Base-by-base conservation (phyloP, 768 basidiomycete species). In the Mycena olivaceomarginata region DNA sequence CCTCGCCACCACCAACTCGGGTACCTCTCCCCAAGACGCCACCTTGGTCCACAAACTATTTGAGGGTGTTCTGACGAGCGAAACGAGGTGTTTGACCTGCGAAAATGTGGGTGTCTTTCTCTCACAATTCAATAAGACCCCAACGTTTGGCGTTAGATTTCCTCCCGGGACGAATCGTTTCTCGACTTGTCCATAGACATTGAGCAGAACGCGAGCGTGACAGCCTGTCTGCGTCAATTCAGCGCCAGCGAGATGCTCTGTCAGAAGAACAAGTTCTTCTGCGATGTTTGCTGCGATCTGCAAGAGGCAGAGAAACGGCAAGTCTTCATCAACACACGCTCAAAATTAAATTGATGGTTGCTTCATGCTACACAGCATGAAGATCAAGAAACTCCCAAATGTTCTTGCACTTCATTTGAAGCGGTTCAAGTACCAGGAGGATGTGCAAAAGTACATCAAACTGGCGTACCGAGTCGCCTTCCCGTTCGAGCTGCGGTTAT, bases 171-270 rank as follows among this genome's bases (percentile, higher is more conserved):
- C 82, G 98, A 99, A 85, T 93, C 94, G 12, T 99, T 99, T 87
- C 91, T 99, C 70, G 98, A 99, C 86, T 90, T 99, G n/a, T 99
- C 98, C 6, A 97, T 99, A 85, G 98, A 99, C 84, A 99, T 99
- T 80, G 98, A 99, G 84, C 97, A 98, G 85, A 98, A 99, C 85
- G 96, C 97, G 4, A 98, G 97, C 78, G 94, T 99, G 69, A 98
- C 98, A 2, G 95, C 98, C 9, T 99, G 98, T 84, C 91, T 99
- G 46, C 92, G 97, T 62, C 97, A 98, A 83, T 99, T 99, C 84
- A 98, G 97, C 82, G 98, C 97, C 53, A 96, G 95, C 82, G 98
- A 99, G 86, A 99, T 99, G 98, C 92, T 99, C 22, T 98, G 97
- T 81, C 97, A 98, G 85, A 95, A 92, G 85, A 99, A 99, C 89